A percentile compares a stretch with the other conserved stretches of the same genome.
These are phyloP conservation scores for Nissolia schottii DNA, from an alignment of 306 rosid genomes.

Conservation along the genomic window DNA sequence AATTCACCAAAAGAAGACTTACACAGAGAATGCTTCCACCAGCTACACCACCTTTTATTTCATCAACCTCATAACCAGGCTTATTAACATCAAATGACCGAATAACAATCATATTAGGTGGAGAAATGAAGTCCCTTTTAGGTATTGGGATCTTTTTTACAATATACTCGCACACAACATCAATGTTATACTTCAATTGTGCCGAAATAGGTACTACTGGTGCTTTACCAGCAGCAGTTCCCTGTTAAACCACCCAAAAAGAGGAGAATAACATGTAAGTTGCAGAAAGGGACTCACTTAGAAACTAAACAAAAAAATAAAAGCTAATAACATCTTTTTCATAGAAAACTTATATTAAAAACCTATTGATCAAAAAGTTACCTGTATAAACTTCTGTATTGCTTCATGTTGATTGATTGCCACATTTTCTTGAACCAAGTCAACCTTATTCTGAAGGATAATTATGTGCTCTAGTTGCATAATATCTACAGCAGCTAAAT, in stretches of 20 bases:
- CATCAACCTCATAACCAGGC: constrained; percentile 97
- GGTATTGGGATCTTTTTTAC: constrained; percentile 96
- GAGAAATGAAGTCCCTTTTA: constrained; percentile 84
- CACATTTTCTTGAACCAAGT: constrained; percentile 90
- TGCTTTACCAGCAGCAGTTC: constrained; percentile 93
- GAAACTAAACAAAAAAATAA: not conserved
- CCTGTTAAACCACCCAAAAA: constrained; percentile 42
- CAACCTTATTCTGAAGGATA: constrained; percentile 96
- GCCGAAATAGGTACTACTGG: constrained; percentile 97
- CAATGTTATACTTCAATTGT: constrained; percentile 92
- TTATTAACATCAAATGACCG: constrained; percentile 96
- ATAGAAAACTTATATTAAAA: not conserved
- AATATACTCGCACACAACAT: constrained; percentile 89
- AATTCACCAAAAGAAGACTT: constrained; percentile 27
- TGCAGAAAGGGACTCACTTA: not conserved
- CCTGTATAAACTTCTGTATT: constrained; percentile 82
- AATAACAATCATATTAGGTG: constrained; percentile 95
- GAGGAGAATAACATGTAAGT: not conserved
- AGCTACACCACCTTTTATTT: constrained; percentile 95
- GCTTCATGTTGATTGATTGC: constrained; percentile 95
- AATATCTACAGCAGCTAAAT: constrained; percentile 95
- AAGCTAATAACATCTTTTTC: not conserved
- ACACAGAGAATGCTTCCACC: constrained; percentile 98
- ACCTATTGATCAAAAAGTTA: constrained; percentile 16
- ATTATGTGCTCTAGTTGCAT: constrained; percentile 96